Conservation (phyloP, 768 basidiomycete species). For the Collybia sordida region DNA sequence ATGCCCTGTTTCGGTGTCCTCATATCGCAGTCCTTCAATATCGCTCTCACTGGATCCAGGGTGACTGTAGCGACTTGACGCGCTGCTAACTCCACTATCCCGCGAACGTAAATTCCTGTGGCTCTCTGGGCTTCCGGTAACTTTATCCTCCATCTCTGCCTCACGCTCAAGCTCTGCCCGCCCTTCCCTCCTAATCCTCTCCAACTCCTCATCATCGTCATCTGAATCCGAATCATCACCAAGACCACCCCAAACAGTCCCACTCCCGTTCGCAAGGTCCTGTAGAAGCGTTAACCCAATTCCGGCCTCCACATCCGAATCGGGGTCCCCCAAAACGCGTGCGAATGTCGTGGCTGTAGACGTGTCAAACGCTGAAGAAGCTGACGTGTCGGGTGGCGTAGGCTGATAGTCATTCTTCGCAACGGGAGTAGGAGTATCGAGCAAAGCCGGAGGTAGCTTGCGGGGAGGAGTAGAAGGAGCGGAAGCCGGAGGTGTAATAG, state of each 20-base stretch:
- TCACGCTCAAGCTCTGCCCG: conserved; percentile 4
- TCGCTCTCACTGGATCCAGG: conserved; percentile 10
- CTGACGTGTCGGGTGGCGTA: too few species aligned
- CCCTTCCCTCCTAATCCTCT: conserved; percentile 4
- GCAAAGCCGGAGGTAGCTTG: not conserved
- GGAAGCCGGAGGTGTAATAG: not conserved
- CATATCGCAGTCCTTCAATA: conserved; percentile 18
- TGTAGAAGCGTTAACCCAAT: too few species aligned
- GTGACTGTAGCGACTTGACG: too few species aligned
- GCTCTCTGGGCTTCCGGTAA: conserved; percentile 10
- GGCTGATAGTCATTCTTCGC: too few species aligned
- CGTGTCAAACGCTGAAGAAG: too few species aligned
- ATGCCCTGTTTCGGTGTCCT: conserved; percentile 17
- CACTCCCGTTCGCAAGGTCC: conserved; percentile 14
- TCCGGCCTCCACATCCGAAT: too few species aligned
- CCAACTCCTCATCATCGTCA: not conserved
- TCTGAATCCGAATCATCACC: conserved; percentile 25
- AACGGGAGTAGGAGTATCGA: not conserved
- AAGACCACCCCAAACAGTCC: conserved; percentile 10
- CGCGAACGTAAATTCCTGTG: conserved; percentile 4
- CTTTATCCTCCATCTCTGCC: conserved; percentile 8
- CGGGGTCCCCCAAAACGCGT: too few species aligned
- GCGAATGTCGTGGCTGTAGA: too few species aligned
- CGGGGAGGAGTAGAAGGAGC: not conserved
- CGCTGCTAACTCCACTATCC: not conserved